These are phyloP conservation scores for Phytopythium delawarense DNA, from an alignment of 352 stramenopile genomes.

Conservation along the genomic window DNA sequence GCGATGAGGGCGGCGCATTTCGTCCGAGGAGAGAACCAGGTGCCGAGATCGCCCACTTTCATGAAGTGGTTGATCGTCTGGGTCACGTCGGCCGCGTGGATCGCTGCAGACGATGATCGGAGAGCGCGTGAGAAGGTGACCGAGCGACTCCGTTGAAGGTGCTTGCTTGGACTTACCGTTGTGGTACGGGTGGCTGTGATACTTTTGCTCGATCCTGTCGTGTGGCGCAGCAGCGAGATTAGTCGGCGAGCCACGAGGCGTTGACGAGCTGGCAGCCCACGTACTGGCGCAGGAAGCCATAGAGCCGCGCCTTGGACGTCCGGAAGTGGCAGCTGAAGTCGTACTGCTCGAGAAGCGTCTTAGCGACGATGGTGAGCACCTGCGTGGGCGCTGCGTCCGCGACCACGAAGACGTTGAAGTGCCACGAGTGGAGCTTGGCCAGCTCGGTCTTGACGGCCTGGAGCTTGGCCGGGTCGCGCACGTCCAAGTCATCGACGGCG, in stretches of 20 bases:
- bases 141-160: background rate
- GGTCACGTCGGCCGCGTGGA: conserved; percentile 81
- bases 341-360: conserved; percentile 69
- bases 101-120: conserved; percentile 24
- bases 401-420: conserved; percentile 69
- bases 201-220: conserved; percentile 49
- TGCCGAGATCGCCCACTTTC: conserved; percentile 40
- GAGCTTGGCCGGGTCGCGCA: conserved; percentile 41
- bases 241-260: background rate
- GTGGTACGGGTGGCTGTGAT: conserved; percentile 79
- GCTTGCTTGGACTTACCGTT: conserved; percentile 39
- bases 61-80: conserved; percentile 78
- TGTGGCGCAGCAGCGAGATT: background rate
- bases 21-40: conserved; percentile 47
- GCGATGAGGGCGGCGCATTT: conserved; percentile 73
- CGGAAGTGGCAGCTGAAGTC: conserved; percentile 60
- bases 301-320: conserved; percentile 42
- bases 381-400: conserved; percentile 47
- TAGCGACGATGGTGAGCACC: conserved; percentile 65
- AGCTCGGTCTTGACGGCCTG: conserved; percentile 48
- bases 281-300: conserved; percentile 63
- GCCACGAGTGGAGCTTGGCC: conserved; percentile 51
- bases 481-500: conserved; percentile 16
- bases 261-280: conserved; percentile 9
- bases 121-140: background rate